Conservation (phyloP, 169 alveolate species). For the Babesia ovis region DNA sequence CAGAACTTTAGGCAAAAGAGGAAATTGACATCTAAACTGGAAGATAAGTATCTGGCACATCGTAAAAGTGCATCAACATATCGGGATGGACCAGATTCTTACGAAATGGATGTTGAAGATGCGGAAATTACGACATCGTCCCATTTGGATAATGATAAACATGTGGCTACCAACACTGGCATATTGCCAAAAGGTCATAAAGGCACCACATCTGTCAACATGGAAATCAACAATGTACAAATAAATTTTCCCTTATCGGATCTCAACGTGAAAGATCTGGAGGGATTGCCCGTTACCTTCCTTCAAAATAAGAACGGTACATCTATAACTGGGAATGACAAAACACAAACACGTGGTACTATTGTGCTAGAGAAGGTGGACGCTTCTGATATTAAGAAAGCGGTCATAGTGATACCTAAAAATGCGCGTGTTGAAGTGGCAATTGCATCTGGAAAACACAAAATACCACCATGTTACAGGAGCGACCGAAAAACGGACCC, state of each 20-base stretch:
- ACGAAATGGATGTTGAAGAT: neutral
- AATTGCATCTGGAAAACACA: neutral
- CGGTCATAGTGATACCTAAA: constrained; percentile 2
- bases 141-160: neutral
- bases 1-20: neutral
- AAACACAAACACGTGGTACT: neutral
- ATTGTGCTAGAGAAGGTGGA: neutral
- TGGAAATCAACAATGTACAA: neutral
- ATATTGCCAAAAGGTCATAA: neutral
- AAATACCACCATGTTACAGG: neutral
- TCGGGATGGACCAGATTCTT: neutral
- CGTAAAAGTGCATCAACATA: neutral
- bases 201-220: neutral
- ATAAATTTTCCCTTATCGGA: constrained; percentile 5
- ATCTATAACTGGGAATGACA: neutral
- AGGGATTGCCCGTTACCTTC: neutral
- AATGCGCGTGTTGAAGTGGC: constrained; percentile 28
- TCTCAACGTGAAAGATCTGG: neutral
- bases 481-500: constrained; percentile 25
- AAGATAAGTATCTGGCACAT: neutral
- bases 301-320: neutral
- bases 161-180: neutral
- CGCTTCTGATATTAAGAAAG: neutral
- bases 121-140: neutral
- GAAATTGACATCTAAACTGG: neutral